Evolutionary conservation across 2,329 filamentous ascomycete genomes (phyloP).

Genomic region (Cladorrhinum sp.): DNA sequence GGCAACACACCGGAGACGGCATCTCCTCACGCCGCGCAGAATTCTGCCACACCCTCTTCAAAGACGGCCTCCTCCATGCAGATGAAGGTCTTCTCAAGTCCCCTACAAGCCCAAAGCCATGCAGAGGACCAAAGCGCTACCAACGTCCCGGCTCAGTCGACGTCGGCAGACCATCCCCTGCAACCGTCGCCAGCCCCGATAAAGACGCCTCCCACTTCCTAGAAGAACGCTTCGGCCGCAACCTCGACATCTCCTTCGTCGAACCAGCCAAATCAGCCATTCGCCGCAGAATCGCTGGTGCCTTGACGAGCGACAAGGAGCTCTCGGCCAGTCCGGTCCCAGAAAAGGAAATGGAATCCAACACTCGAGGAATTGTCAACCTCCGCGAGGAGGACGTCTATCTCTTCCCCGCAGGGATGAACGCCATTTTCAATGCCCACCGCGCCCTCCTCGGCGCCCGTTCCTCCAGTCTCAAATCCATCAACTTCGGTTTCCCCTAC

Average conservation of each 20-base stretch:
- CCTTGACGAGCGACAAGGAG: slow-evolving; percentile 70
- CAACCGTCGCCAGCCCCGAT: slow-evolving; percentile 17
- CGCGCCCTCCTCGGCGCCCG: slow-evolving; percentile 65
- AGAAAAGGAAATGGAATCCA: slow-evolving; percentile 43
- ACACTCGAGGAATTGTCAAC: slow-evolving; percentile 55
- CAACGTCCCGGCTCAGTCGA: slow-evolving; percentile 55
- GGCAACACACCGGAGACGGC: slow-evolving; percentile 94
- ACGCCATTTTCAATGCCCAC: slow-evolving; percentile 87
- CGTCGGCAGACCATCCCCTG: slow-evolving; percentile 22
- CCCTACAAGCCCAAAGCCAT: slow-evolving; percentile 36
- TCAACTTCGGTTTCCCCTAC: slow-evolving; percentile 96
- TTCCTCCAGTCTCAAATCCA: slow-evolving; percentile 66
- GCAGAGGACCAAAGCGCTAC: slow-evolving; percentile 77
- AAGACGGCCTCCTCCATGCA: slow-evolving; percentile 58
- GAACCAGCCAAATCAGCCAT: slow-evolving; percentile 83
- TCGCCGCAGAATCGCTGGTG: slow-evolving; percentile 81
- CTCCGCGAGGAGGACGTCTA: slow-evolving; percentile 86
- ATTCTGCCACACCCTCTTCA: slow-evolving; percentile 75
- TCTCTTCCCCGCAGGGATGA: slow-evolving; percentile 89
- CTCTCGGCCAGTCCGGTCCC: slow-evolving; percentile 52
- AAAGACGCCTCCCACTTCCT: slow-evolving; percentile 77
- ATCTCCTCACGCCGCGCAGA: slow-evolving; percentile 88
- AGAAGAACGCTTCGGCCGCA: slow-evolving; percentile 91
- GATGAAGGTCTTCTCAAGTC: slow-evolving; percentile 28
- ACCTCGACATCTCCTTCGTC: slow-evolving; percentile 76